phyloP scores from a whole-genome alignment of 176 grass and related monocot species.

The Puccinellia tenuiflora region DNA sequence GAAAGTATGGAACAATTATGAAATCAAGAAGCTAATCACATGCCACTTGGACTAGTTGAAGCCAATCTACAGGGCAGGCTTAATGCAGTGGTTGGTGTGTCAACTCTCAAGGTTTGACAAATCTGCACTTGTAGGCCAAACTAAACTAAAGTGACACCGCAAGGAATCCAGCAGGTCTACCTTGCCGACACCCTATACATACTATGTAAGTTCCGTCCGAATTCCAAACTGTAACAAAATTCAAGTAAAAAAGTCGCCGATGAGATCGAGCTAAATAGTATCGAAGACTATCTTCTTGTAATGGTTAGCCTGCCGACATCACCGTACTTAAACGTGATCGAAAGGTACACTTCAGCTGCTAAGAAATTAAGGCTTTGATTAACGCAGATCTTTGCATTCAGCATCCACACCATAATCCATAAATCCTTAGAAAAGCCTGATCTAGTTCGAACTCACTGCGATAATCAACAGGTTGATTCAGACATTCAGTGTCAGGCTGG shows the following conservation, averaged over 20 bases:
- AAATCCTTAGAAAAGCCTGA: background rate
- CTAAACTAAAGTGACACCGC: background rate
- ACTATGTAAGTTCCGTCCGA: background rate
- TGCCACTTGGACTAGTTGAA: background rate
- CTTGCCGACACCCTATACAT: background rate
- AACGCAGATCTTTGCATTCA: background rate
- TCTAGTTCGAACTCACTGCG: background rate
- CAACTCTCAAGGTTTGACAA: slow-evolving; percentile 29
- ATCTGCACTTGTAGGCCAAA: background rate
- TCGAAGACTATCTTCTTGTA: background rate
- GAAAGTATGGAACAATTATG: background rate
- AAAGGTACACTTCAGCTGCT: background rate
- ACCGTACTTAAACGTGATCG: background rate
- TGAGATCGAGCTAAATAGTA: background rate
- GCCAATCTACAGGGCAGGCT: background rate
- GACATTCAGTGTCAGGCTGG: background rate
- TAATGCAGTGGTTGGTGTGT: slow-evolving; percentile 22
- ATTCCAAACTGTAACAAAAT: background rate
- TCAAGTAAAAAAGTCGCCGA: background rate
- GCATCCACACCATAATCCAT: background rate
- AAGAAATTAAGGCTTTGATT: background rate
- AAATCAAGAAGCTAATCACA: slow-evolving; percentile 4
- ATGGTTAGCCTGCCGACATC: slow-evolving; percentile 17
- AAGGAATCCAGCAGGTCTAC: background rate
- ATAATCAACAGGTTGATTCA: background rate